Evolutionary conservation across 2,329 filamentous ascomycete genomes (phyloP), one percentile per base, ranked within the genome.

Genomic region (Ceratocystis alfenasii): DNA sequence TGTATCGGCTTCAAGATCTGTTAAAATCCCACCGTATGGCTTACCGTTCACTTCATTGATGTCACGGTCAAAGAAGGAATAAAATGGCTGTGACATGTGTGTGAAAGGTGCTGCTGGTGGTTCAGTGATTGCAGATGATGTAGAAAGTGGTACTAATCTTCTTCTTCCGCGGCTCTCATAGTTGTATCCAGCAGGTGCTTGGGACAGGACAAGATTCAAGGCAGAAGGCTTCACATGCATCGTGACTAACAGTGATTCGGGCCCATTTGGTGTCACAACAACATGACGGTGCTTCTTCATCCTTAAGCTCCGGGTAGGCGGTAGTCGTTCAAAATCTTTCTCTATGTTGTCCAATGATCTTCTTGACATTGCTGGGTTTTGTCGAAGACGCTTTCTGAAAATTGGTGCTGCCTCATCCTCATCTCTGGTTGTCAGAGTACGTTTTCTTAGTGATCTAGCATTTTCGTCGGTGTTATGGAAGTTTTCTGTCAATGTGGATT

Each of bases 11-110:
- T 99, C 93, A 0, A 81, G 80, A 74, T 97, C 93, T 0, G 84
- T 89, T 33, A 99, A 79, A 63, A 99, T 95, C 1, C 94, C 94
- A 33, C 94, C 94, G 70, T 97, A 99, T 0, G 94, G 94, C 73
- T 96, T 97, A 62, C 88, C 88, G 74, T 95, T 96, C 48, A 86
- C 79, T 71, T 97, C 92, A 68, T 96, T 92, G 20, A 85, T 85
- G 70, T 96, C 93, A 70, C 89, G 89, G 70, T 96, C 93, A 68
- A 88, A 88, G 69, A 96, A 92, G 0, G 89, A 89, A 71, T 93
- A 93, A 72, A 95, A 93, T 0, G 89, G 88, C 68, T 90, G 87
- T 1, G 85, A 84, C 72, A 89, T 74, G 72, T 81, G 72, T 73
- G 82, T 74, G 76, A 84, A 77, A 75, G 87, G 73, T 75, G 87